Evolutionary conservation across 2,329 filamentous ascomycete species (phyloP), one percentile per base, ranked within the genome.

Genomic region (Orbilia blumenaviensis): DNA sequence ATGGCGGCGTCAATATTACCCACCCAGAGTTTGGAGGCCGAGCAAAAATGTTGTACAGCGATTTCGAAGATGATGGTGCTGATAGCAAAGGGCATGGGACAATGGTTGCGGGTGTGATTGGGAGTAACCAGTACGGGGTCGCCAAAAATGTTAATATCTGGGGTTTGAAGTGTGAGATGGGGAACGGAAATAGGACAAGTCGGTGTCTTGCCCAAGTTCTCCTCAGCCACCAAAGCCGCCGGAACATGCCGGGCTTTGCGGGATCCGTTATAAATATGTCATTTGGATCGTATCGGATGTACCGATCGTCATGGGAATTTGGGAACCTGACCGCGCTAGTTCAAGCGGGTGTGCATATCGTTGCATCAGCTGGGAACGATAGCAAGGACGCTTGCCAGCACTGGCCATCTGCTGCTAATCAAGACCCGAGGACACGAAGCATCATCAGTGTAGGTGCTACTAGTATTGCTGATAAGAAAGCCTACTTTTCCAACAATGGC

Each of bases 81-180:
- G 23, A 62, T n/a, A 12, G 14, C 4, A 23, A 10, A 2, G 38
- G 23, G 7, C 64, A 68, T 41, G 64, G 64, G 38, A 61, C 64
- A 0, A 16, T 27, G 23, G 64, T 61, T 14, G 64, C 64, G 14
- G 64, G 64, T 46, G 29, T 68, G 14, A 23, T 52, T 38, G 64
- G 64, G 18, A 38, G 38, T 21, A 41, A 5, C 16, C 23, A 44
- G 3, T 68, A 68, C n/a, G 64, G 64, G 2, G 64, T 68, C 6
- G 64, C 64, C 2, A 68, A 68, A 38, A 68, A 61, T 2, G 64
- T 23, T 29, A 68, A 68, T 50, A 68, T 68, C 23, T 50, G 56
- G 38, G 56, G 46, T 18, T 36, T 68, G 21, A 68, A 60, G 10
- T 38, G 18, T 18, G 62, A 66, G 21, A 42, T 48, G 32, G 62